Evolutionary conservation across 176 grass and related monocot species (phyloP), one percentile per base, ranked within the genome.

Genomic region (Pontederia crassipes): DNA sequence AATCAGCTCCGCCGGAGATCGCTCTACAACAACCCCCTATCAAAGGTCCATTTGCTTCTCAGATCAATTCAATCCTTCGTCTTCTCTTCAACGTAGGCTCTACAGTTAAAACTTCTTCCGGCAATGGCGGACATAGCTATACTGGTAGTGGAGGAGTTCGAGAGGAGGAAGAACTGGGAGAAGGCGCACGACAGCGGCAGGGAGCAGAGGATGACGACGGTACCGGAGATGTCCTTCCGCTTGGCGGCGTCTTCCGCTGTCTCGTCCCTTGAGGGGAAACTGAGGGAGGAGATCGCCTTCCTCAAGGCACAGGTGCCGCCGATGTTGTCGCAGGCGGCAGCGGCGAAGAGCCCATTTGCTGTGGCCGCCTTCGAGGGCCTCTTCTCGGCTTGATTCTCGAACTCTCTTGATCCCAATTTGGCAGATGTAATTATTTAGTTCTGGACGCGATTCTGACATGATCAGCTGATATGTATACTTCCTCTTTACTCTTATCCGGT

Each of bases 111-210:
- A 8, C 17, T 28, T 60, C 27, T 66, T 28, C 8, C 14, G 12
- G 18, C 4, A 7, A 68, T 68, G 66, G 52, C 66, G 4, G 66
- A 68, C 52, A 57, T 68, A 56, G 66, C 66, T 68, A 51, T 68
- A 1, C 16, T 68, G 66, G 29, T 68, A 51, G 66, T 28, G n/a
- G 66, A 68, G 52, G 66, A 68, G 28, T 57, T 14, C n/a, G 52
- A 68, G 52, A 68, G 52, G 52, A 45, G 66, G 66, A 55, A 14
- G 9, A 68, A 8, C 9, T 20, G 52, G 66, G 52, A 56, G 52
- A 46, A 67, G 14, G 64, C 48, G 17, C 35, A 46, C 15, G 20
- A 11, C 12, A 48, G 52, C 26, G 1, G 11, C 28, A 52, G 24
- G 20, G 20, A 24, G 32, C 32, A 3, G 32, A 24, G 20, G 20